These are phyloP conservation scores for Didymellaceae sp. DNA, from an alignment of 2,329 filamentous ascomycete species.

Conservation along the genomic window DNA sequence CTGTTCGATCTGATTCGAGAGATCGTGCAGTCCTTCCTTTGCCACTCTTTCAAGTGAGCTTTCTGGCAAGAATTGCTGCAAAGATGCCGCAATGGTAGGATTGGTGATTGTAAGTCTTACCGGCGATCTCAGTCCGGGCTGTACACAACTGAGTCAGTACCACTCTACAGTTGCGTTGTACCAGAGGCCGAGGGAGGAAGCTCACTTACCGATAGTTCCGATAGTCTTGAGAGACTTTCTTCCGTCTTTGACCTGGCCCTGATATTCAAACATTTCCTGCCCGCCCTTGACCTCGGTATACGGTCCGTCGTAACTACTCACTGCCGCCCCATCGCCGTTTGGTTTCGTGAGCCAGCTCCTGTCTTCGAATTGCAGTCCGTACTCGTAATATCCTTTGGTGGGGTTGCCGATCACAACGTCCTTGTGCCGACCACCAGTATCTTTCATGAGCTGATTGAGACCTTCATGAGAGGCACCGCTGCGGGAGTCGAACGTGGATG, in stretches of 20 bases:
- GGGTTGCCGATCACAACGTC: neutral
- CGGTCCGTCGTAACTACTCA: neutral
- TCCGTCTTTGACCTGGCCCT: neutral
- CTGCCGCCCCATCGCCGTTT: neutral
- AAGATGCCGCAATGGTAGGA: neutral
- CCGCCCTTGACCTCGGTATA: neutral
- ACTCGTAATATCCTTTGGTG: neutral
- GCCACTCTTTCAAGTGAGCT: neutral
- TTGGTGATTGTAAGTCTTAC: neutral
- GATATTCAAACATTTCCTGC: neutral
- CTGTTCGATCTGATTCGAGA: too few species aligned
- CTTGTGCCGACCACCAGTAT: neutral
- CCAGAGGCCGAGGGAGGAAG: neutral
- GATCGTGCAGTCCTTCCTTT: too few species aligned
- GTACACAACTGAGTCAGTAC: neutral
- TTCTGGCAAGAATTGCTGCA: neutral
- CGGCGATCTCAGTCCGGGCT: neutral
- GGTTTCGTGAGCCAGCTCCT: neutral
- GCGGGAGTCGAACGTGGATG: neutral
- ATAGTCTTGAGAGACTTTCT: neutral
- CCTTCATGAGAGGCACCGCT: neutral
- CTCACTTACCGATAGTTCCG: neutral
- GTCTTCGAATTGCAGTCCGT: neutral
- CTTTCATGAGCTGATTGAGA: constrained; percentile 1
- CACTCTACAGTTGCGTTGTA: too few species aligned